Conservation (phyloP, 2,329 filamentous ascomycete species). For the Lachnellula hyalina region DNA sequence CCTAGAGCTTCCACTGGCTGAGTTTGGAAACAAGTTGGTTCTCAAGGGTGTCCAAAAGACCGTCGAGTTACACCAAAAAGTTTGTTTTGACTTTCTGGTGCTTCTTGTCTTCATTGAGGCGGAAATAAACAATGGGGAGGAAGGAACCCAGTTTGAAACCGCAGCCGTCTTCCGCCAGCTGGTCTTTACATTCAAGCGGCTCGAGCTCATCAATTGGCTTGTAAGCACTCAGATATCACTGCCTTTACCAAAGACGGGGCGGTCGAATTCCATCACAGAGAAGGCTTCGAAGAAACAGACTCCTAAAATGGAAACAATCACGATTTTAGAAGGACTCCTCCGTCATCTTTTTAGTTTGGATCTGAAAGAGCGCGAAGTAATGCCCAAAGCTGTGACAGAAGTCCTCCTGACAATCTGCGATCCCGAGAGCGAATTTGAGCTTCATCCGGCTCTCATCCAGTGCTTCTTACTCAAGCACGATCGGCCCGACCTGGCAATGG, state of each 20-base stretch:
- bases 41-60: slow-evolving; percentile 76
- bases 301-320: slow-evolving; percentile 45
- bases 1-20: slow-evolving; percentile 50
- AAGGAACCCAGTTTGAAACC: slow-evolving; percentile 61
- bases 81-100: slow-evolving; percentile 77
- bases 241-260: slow-evolving; percentile 39
- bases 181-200: slow-evolving; percentile 63
- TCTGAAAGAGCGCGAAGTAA: slow-evolving; percentile 41
- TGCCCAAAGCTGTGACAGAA: slow-evolving; percentile 58
- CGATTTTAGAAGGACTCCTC: slow-evolving; percentile 54
- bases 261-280: slow-evolving; percentile 30
- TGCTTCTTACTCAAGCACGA: slow-evolving; percentile 56
- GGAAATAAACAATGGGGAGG: slow-evolving; percentile 69
- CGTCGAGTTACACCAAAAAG: slow-evolving; percentile 63
- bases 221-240: slow-evolving; percentile 52
- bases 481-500: slow-evolving; percentile 53
- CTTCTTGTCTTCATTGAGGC: slow-evolving; percentile 82
- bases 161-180: slow-evolving; percentile 67
- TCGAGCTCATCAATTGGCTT: slow-evolving; percentile 70
- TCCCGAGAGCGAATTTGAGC: slow-evolving; percentile 59
- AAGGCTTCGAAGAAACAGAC: slow-evolving; percentile 34
- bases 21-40: slow-evolving; percentile 70
- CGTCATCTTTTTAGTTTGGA: slow-evolving; percentile 61
- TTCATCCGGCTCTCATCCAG: slow-evolving; percentile 55
- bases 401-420: slow-evolving; percentile 62